Conservation (phyloP, 2,329 filamentous ascomycete species). For the Epichloe bromicola region DNA sequence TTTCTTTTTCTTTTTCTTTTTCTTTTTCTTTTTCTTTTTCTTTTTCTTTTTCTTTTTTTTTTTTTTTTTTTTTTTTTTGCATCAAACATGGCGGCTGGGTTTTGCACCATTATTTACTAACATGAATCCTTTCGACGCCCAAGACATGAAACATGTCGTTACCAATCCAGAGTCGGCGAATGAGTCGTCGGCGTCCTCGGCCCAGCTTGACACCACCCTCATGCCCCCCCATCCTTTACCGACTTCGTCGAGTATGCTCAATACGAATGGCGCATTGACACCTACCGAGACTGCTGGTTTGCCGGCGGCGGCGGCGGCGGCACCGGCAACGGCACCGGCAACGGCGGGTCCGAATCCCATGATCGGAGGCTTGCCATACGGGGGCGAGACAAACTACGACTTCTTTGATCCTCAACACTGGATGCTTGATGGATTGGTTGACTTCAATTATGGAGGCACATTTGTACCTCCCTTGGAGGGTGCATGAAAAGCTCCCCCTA, state of each 20-base stretch:
- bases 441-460: conserved; percentile 54
- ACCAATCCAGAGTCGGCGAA: conserved; percentile 72
- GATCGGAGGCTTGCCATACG: conserved; percentile 37
- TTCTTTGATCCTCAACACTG: conserved; percentile 89
- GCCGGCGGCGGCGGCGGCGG: conserved; percentile 19
- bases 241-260: conserved; percentile 32
- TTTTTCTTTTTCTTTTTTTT: neutral
- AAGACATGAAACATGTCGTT: conserved; percentile 62
- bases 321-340: no score
- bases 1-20: conserved; percentile 4
- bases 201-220: conserved; percentile 48
- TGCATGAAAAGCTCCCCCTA: conserved; percentile 19
- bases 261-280: conserved; percentile 38
- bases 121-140: neutral
- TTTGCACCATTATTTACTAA: conserved; percentile 2
- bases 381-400: conserved; percentile 62
- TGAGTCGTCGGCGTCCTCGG: conserved; percentile 58
- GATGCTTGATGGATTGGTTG: conserved; percentile 78
- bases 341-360: conserved; percentile 28
- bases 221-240: conserved; percentile 26
- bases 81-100: neutral
- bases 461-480: conserved; percentile 44
- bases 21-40: neutral
- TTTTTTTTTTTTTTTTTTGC: neutral
- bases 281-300: conserved; percentile 32